Conservation (phyloP, 345 rosid species). For the Raphanus raphanistrum region DNA sequence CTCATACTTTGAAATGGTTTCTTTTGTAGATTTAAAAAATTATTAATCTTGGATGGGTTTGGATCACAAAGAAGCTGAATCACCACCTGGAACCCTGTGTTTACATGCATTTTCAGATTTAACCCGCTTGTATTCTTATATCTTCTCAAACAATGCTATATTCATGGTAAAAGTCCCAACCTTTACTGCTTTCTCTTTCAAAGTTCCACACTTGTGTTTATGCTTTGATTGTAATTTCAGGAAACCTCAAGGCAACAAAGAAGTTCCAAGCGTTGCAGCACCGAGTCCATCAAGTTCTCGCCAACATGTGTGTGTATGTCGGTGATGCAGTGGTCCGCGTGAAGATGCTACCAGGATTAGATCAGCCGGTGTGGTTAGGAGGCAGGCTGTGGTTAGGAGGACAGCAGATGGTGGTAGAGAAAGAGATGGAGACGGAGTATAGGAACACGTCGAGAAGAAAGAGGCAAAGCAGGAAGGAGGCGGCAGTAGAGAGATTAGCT, state of each 20-base stretch:
- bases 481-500: no score
- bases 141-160: conserved; percentile 77
- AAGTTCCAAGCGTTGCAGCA: conserved; percentile 81
- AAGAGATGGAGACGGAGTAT: no score
- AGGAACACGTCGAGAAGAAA: no score
- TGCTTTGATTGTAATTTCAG: conserved; percentile 37
- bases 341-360: no score
- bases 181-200: background rate
- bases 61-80: conserved; percentile 41
- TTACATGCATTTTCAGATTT: conserved; percentile 64
- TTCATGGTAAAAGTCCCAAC: conserved; percentile 49
- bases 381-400: no score
- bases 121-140: conserved; percentile 66
- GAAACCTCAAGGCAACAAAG: conserved; percentile 64
- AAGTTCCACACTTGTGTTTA: no score
- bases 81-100: conserved; percentile 38
- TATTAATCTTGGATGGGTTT: conserved; percentile 42
- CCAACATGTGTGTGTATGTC: conserved; percentile 32
- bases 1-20: background rate
- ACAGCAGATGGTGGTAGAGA: no score
- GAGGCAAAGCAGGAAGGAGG: no score
- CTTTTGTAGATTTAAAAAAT: no score
- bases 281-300: conserved; percentile 56
- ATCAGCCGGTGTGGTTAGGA: no score
- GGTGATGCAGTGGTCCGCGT: no score